Evolutionary conservation across 192 early-diverging fungal species (phyloP).

Genomic region (Phlyctochytrium arcticum): DNA sequence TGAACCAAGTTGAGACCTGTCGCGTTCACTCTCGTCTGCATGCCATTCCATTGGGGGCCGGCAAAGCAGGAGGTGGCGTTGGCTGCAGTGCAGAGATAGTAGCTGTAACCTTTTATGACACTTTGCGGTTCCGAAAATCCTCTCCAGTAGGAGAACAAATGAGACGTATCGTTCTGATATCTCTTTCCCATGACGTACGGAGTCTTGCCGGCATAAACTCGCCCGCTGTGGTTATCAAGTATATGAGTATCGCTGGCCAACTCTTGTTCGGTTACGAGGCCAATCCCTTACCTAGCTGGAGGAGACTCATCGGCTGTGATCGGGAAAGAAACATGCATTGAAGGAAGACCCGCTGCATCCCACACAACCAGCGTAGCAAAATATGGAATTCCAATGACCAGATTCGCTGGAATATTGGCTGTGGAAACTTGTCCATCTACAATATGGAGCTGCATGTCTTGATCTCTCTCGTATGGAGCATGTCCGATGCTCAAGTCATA

Average conservation of each 20-base stretch:
- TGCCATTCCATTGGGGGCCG: background rate
- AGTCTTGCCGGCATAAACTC: too few relatives aligned
- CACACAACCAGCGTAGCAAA: background rate
- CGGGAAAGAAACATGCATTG: background rate
- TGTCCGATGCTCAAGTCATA: background rate
- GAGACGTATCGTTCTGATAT: background rate
- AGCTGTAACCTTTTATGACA: background rate
- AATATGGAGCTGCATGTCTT: too few relatives aligned
- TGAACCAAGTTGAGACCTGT: background rate
- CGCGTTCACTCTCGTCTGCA: background rate
- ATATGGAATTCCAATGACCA: conserved; percentile 1
- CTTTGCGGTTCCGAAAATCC: background rate
- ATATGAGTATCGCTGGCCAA: background rate
- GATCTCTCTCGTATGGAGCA: background rate
- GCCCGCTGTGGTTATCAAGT: too few relatives aligned
- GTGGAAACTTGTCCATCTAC: too few relatives aligned
- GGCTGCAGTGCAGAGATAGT: background rate
- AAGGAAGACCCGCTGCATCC: background rate
- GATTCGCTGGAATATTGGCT: background rate
- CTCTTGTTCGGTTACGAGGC: too few relatives aligned
- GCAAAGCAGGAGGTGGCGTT: background rate
- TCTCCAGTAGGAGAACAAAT: background rate
- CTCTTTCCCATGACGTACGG: too few relatives aligned
- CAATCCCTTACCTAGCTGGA: background rate
- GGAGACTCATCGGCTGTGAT: background rate